Evolutionary conservation across 2,329 filamentous ascomycete species (phyloP).

Genomic region (Sporothrix schenckii): DNA sequence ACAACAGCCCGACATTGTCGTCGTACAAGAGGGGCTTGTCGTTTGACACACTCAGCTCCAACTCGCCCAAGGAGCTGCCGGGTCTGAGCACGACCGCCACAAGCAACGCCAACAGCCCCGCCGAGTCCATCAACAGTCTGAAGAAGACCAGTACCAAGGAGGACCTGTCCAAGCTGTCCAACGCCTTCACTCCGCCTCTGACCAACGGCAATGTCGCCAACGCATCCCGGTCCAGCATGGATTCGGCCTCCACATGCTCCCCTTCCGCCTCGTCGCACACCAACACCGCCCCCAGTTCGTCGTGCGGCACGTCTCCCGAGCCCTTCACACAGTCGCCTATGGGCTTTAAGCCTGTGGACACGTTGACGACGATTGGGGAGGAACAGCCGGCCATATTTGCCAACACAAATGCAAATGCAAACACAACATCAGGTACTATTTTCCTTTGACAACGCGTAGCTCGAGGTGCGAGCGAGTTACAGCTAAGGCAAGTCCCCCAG

Average conservation of each 20-base stretch:
- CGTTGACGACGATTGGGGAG: constrained; percentile 66
- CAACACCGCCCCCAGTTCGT: constrained; percentile 62
- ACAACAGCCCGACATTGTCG: constrained; percentile 32
- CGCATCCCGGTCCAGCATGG: constrained; percentile 55
- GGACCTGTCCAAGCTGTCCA: constrained; percentile 58
- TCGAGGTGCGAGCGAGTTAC: not conserved
- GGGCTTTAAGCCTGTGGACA: constrained; percentile 65
- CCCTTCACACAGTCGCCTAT: constrained; percentile 71
- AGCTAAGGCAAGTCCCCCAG: not conserved
- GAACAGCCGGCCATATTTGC: constrained; percentile 59
- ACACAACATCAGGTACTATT: constrained; percentile 38
- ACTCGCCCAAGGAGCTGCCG: constrained; percentile 37
- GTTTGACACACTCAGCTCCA: constrained; percentile 29
- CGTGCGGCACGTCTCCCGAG: constrained; percentile 77
- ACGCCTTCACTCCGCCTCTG: constrained; percentile 62
- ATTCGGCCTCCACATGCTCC: constrained; percentile 62
- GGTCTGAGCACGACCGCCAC: constrained; percentile 36
- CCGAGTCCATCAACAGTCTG: constrained; percentile 42
- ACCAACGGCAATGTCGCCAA: constrained; percentile 49
- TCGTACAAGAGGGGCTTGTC: constrained; percentile 20
- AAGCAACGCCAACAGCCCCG: constrained; percentile 46
- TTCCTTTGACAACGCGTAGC: not conserved
- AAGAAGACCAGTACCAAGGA: constrained; percentile 49
- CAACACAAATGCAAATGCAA: constrained; percentile 43
- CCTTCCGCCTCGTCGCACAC: constrained; percentile 66